Conservation (phyloP, 345 rosid species). For the Euclidium syriacum region DNA sequence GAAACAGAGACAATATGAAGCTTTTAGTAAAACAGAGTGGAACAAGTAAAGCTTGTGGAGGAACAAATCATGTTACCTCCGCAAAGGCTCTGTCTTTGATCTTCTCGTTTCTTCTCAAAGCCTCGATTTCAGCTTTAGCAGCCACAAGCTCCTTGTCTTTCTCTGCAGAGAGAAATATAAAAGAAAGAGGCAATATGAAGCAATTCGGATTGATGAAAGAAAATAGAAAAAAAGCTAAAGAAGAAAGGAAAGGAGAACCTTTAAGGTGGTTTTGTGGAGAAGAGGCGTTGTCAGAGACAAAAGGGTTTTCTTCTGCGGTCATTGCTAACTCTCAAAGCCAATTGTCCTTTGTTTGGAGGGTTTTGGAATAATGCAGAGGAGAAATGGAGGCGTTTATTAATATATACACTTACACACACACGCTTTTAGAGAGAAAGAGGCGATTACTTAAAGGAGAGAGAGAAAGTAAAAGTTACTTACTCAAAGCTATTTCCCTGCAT, state of each 20-base stretch:
- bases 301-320: conserved; percentile 49
- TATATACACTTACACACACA: conserved; percentile 3
- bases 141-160: conserved; percentile 48
- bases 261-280: conserved; percentile 59
- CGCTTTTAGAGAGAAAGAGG: conserved; percentile 27
- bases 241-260: conserved; percentile 40
- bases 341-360: too few species aligned
- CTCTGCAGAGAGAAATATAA: conserved; percentile 37
- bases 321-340: conserved; percentile 38
- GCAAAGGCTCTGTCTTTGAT: conserved; percentile 59
- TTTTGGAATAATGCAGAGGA: conserved; percentile 14
- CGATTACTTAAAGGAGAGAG: conserved; percentile 44
- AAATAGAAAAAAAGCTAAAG: not conserved
- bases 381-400: conserved; percentile 9
- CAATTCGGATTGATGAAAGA: not conserved
- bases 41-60: not conserved
- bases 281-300: conserved; percentile 66
- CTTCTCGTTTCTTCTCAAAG: conserved; percentile 57
- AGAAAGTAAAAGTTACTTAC: conserved; percentile 23
- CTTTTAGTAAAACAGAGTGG: not conserved
- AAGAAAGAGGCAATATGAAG: not conserved
- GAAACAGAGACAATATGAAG: too few species aligned
- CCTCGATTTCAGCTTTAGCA: conserved; percentile 60
- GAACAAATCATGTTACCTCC: conserved; percentile 44
- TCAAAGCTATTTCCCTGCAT: conserved; percentile 45